Percentiles rank a stretch among this genome's conserved stretches.
These are phyloP conservation scores for Annulohypoxylon bovei DNA, from an alignment of 495 filamentous ascomycete genomes.

Conservation along the genomic window DNA sequence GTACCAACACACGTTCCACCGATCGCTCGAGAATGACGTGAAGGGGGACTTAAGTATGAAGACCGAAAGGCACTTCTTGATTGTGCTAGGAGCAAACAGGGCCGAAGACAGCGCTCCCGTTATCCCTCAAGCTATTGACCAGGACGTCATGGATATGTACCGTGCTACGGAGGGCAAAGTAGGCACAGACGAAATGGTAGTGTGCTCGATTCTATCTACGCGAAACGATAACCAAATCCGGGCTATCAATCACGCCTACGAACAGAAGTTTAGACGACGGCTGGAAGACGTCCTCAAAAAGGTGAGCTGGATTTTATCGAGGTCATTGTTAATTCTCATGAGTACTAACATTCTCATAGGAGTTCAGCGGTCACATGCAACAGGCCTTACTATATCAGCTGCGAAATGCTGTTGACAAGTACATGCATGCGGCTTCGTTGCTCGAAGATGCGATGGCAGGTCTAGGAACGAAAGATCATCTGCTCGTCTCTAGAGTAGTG, in stretches of 20 bases:
- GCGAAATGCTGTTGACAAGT: constrained; percentile 77
- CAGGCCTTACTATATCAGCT: constrained; percentile 82
- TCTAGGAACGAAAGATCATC: constrained; percentile 83
- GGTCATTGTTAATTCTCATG: neutral
- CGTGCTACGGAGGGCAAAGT: constrained; percentile 74
- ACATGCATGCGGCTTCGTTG: constrained; percentile 79
- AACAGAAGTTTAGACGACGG: constrained; percentile 67
- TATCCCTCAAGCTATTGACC: constrained; percentile 73
- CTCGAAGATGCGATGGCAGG: constrained; percentile 90
- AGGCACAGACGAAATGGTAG: constrained; percentile 78
- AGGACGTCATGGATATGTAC: constrained; percentile 77
- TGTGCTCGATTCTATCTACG: constrained; percentile 77
- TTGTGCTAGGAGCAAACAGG: constrained; percentile 74
- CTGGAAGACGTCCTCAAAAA: constrained; percentile 77
- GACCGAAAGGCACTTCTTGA: constrained; percentile 81
- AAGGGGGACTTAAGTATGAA: constrained; percentile 82
- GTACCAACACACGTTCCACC: constrained; percentile 72
- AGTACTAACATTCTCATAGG: constrained; percentile 47
- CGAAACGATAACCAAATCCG: constrained; percentile 81
- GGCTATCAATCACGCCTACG: constrained; percentile 78
- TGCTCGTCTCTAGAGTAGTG: constrained; percentile 77
- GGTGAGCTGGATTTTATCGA: constrained; percentile 46
- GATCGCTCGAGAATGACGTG: constrained; percentile 72
- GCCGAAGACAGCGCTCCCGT: constrained; percentile 80
- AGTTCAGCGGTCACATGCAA: constrained; percentile 94